A percentile compares a stretch with the other conserved stretches of the same genome.
Evolutionary conservation across 2,329 filamentous ascomycete species (phyloP).

Genomic region (Pseudodiploospora longispora): DNA sequence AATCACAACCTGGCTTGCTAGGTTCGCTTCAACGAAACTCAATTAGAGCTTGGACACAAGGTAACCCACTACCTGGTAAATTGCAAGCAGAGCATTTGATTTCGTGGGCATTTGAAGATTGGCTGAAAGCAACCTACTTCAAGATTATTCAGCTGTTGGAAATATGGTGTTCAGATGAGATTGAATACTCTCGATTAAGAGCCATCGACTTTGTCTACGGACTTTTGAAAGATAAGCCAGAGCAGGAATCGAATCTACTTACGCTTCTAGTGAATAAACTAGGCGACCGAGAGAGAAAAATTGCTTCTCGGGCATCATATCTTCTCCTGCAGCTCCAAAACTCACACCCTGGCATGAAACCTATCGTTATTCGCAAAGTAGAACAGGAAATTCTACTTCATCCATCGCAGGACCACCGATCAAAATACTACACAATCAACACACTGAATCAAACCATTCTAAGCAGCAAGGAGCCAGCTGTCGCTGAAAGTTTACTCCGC

Average conservation of each 20-base stretch:
- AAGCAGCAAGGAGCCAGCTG: slow-evolving; percentile 70
- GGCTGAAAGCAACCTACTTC: slow-evolving; percentile 90
- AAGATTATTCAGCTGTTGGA: slow-evolving; percentile 87
- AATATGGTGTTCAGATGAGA: slow-evolving; percentile 88
- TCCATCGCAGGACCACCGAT: slow-evolving; percentile 77
- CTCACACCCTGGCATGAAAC: slow-evolving; percentile 89
- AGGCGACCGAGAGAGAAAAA: slow-evolving; percentile 90
- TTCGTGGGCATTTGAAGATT: slow-evolving; percentile 87
- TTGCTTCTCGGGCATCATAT: slow-evolving; percentile 87
- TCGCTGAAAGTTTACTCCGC: slow-evolving; percentile 72
- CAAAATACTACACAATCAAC: slow-evolving; percentile 93
- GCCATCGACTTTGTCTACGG: slow-evolving; percentile 89
- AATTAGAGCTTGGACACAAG: slow-evolving; percentile 53
- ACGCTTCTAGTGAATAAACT: slow-evolving; percentile 92
- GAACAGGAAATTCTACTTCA: slow-evolving; percentile 84
- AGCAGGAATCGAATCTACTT: slow-evolving; percentile 91
- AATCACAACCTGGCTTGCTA: slow-evolving; percentile 68
- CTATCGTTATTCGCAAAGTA: slow-evolving; percentile 72
- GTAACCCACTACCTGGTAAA: slow-evolving; percentile 64
- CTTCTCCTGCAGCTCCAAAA: slow-evolving; percentile 85
- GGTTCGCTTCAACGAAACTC: slow-evolving; percentile 58
- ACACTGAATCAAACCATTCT: slow-evolving; percentile 95
- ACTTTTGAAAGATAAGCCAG: slow-evolving; percentile 87
- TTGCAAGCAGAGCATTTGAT: slow-evolving; percentile 73
- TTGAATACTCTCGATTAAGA: slow-evolving; percentile 82